phyloP scores from a whole-genome alignment of 306 rosid genomes.

The Fragaria ananassa region DNA sequence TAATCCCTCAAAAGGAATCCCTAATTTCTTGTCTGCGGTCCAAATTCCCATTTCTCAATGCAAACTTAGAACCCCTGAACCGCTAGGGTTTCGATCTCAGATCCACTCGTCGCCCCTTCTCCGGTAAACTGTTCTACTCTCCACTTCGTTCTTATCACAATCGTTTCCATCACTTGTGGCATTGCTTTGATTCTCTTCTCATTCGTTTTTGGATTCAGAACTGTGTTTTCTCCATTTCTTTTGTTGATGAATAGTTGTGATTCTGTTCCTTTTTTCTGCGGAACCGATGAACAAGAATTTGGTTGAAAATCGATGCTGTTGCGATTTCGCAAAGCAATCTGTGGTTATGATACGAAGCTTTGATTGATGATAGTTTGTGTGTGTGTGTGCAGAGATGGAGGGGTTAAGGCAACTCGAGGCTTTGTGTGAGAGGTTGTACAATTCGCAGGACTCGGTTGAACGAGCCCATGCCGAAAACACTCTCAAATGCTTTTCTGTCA shows the following conservation, averaged over 20 bases:
- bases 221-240: background rate
- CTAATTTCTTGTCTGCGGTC: conserved; percentile 4
- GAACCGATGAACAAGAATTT: background rate
- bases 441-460: conserved; percentile 60
- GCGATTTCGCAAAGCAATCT: background rate
- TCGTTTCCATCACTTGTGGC: background rate
- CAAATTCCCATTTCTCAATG: conserved; percentile 4
- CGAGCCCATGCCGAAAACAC: conserved; percentile 62
- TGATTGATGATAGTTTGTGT: background rate
- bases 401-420: conserved; percentile 58
- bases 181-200: conserved; percentile 4
- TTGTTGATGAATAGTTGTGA: background rate
- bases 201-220: background rate
- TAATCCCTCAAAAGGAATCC: background rate
- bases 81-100: conserved; percentile 21
- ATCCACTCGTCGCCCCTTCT: conserved; percentile 6
- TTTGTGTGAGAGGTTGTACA: conserved; percentile 59
- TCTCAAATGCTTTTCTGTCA: conserved; percentile 56
- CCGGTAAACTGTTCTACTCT: background rate
- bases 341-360: background rate
- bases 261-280: background rate
- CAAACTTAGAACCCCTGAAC: background rate
- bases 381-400: conserved; percentile 33
- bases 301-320: background rate
- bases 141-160: background rate